phyloP scores from a whole-genome alignment of 805 yeast genomes.

The Pichia heedii region DNA sequence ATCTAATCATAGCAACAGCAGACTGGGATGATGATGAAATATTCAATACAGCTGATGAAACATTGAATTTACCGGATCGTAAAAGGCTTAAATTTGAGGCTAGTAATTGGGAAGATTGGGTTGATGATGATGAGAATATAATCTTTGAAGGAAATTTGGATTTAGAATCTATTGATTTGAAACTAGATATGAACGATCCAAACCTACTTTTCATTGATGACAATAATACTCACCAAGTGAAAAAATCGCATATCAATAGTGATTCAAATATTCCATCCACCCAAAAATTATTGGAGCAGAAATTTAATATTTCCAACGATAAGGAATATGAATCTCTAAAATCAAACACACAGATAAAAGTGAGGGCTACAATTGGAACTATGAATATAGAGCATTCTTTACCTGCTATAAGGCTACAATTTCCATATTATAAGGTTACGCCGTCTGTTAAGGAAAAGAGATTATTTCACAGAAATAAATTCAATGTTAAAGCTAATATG shows the following conservation, averaged over 20 bases:
- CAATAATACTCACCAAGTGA: constrained; percentile 5
- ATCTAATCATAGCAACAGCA: constrained; percentile 56
- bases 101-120: constrained; percentile 35
- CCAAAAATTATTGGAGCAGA: constrained; percentile 45
- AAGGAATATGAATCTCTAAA: constrained; percentile 72
- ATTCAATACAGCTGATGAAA: constrained; percentile 37
- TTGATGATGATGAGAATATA: constrained; percentile 51
- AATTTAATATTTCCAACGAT: constrained; percentile 85
- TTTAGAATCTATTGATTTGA: constrained; percentile 29
- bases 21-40: constrained; percentile 71
- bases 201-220: constrained; percentile 55
- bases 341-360: constrained; percentile 82
- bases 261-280: constrained; percentile 40
- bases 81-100: constrained; percentile 24
- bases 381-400: constrained; percentile 83
- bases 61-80: constrained; percentile 10
- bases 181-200: constrained; percentile 83
- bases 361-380: constrained; percentile 87
- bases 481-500: constrained; percentile 70
- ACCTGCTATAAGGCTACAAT: constrained; percentile 79
- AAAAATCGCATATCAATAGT: constrained; percentile 11
- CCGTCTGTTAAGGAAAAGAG: constrained; percentile 60
- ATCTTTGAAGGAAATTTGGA: constrained; percentile 62
- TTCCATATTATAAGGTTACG: constrained; percentile 82
- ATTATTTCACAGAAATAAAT: constrained; percentile 70